Base-by-base conservation (phyloP, 345 rosid genomes). In the Bretschneidera sinensis region DNA sequence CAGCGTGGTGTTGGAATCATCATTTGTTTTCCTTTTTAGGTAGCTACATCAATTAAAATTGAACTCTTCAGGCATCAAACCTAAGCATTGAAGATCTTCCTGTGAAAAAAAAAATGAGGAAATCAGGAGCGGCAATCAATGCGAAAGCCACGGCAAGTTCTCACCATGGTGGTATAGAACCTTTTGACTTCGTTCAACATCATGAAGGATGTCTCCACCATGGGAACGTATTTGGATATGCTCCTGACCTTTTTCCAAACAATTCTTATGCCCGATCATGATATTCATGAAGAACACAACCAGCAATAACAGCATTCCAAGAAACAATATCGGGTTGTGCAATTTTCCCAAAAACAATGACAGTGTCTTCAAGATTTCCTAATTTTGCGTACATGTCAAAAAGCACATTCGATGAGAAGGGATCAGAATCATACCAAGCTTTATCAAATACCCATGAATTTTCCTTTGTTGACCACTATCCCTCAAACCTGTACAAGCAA, bases 381-480 rank as follows among this genome's bases (percentile, higher is more conserved):
- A 68, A 65, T 74, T 83, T 83, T 9, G 84, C 85, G 48, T 83
- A 78, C 89, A 83, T 83, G 60, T 83, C 86, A 66, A 83, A 79
- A 17, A 83, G 80, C 10, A 84, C 85, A 63, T 83, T 83, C 14
- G 64, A 63, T 0, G 84, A 78, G 70, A 76, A 83, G 22, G 60
- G 73, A 64, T 81, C 85, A 2, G 60, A 62, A 49, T 77, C 64
- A n/a, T 72, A 81, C 80, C 85, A 23, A 81, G 80, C 74, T 76
- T 81, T 60, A 78, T 63, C 45, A 75, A 71, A 52, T 48, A 76
- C 17, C 82, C 79, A 67, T 83, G 88, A 45, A 60, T 62, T 51
- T 68, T 74, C 69, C 65, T 76, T 62, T 85, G 85, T 57, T 55
- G 75, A 2, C 20, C 43, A 57, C 45, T 6, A 63, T 78, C 78